Evolutionary conservation across 768 basidiomycete genomes (phyloP).

Genomic region (Trametes sanguinea): DNA sequence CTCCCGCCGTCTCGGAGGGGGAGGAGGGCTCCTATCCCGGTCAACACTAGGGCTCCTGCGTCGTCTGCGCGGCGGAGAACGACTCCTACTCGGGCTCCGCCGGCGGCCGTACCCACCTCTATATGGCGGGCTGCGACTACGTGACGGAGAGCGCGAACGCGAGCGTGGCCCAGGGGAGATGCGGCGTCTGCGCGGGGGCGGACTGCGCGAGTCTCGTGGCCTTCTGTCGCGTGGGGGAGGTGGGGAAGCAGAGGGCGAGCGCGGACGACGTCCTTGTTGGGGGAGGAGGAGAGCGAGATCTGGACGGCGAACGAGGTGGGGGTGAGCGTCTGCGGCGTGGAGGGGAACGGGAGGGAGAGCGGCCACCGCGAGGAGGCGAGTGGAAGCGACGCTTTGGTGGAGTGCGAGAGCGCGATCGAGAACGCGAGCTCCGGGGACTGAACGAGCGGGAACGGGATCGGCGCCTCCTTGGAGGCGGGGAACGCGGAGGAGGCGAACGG

Average conservation of each 20-base stretch:
- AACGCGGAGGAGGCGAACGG: conserved; percentile 36
- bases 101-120: conserved; percentile 25
- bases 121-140: conserved; percentile 23
- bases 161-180: conserved; percentile 33
- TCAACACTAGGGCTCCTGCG: conserved; percentile 42
- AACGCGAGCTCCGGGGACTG: conserved; percentile 43
- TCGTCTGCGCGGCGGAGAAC: conserved; percentile 36
- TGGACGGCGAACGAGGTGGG: conserved; percentile 22
- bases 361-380: conserved; percentile 34
- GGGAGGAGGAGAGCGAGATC: conserved; percentile 42
- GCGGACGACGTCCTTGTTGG: conserved; percentile 45
- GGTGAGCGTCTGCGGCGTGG: conserved; percentile 23
- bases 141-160: conserved; percentile 22
- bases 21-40: conserved; percentile 34
- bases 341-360: conserved; percentile 29
- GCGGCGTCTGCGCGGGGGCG: conserved; percentile 41
- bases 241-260: conserved; percentile 49
- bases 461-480: conserved; percentile 52
- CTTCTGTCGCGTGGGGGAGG: conserved; percentile 42
- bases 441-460: conserved; percentile 38
- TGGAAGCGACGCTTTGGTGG: conserved; percentile 23
- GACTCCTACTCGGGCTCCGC: conserved; percentile 32
- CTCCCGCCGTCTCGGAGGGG: conserved; percentile 22
- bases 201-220: conserved; percentile 53
- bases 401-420: conserved; percentile 38